Evolutionary conservation across 345 rosid genomes (phyloP), one percentile per base, ranked within the genome.

Genomic region (Lepidium sativum): DNA sequence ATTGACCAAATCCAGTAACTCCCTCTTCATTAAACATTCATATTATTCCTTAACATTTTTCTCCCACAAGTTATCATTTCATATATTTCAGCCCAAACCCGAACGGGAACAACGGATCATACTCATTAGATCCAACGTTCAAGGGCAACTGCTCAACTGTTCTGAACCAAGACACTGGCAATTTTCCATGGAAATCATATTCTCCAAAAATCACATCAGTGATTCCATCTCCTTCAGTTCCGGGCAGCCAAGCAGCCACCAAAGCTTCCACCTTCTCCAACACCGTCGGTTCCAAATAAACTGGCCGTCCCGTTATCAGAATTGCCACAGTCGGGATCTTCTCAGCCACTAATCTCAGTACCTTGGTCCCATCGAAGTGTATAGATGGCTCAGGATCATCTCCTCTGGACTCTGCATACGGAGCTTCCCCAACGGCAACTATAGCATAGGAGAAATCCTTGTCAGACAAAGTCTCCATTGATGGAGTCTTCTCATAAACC

Each of bases 251-350:
- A 64, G 69, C 69, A n/a, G 70, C 92, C 45, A 87, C 76, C 6
- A 87, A 43, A 39, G 86, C 89, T 53, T 85, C 86, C 7, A 75
- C 67, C 72, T 89, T 85, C 55, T 80, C 87, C 72, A 82, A 57
- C 29, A 83, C 25, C 23, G 51, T 39, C 45, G 84, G 79, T 9
- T 85, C 83, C 42, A 87, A n/a, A 64, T 77, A 75, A 56, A 85
- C 48, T 13, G 95, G 95, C 52, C 92, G 80, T 71, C 95, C 97
- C 2, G 92, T 80, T 60, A 90, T 54, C 57, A 87, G 42, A 65
- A 90, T 77, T 43, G 29, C 85, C 56, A 87, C 55, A 0, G 88
- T 87, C 35, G 95, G 92, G 38, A 84, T 69, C 60, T 72, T 75
- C 21, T 81, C 87, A 0, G 95, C 76, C 0, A 87, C 80, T 9